Base-by-base conservation (phyloP, 2,329 filamentous ascomycete species). In the Cercospora sojina region DNA sequence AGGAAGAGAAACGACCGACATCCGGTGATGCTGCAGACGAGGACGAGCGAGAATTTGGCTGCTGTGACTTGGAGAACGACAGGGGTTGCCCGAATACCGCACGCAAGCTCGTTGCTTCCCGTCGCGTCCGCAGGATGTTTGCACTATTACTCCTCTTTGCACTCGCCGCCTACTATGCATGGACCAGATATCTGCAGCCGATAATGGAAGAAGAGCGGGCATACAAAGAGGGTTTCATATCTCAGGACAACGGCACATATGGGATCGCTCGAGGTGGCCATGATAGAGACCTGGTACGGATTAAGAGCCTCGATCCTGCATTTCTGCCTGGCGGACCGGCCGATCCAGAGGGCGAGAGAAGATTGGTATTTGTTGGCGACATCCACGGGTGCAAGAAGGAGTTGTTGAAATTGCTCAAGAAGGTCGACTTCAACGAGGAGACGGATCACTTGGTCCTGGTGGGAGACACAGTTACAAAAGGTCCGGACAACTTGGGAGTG, bases 331-430 rank as follows among this genome's bases (percentile, higher is more conserved):
- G 75, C 10, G 74, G 77, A 9, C 71, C 75, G 47, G 73, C 74
- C 41, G 76, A 79, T 31, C 64, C 71, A 23, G 71, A 74, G 7
- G 76, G 75, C 49, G 77, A 80, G 23, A 87, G 85, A 62, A 83
- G 93, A 18, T 81, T 99, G 25, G 82, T 98, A 35, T 83, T 98
- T 67, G 83, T 98, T 35, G 94, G 95, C 63, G 95, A 99, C 80
- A 92, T 98, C 13, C 94, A 98, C 80, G 95, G 95, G 58, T 95
- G 95, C 82, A 87, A 87, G 72, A 77, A 85, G 12, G 86, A 92
- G 68, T 83, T 87, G 68, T 72, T 80, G 35, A 76, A 83, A 16
- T 83, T 98, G 12, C 84, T 98, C 27, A 77, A 84, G 5, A 88
- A 91, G 74, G 81, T 90, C 23, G 76, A 83, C 16, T 94, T 92